Conservation (phyloP, 257 asterid species). For the Mitragyna speciosa region DNA sequence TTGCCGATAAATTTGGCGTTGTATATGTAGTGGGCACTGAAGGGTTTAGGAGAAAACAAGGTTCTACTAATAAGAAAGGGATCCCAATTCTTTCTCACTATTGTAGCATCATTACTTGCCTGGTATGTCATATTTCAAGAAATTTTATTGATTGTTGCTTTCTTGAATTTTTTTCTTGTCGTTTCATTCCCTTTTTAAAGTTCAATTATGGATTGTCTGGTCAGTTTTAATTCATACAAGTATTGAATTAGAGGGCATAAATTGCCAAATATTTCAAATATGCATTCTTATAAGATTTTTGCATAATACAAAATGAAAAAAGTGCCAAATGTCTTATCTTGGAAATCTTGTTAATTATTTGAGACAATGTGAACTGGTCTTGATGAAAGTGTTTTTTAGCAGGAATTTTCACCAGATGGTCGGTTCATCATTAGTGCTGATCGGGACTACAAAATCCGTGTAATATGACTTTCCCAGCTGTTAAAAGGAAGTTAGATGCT, state of each 20-base stretch:
- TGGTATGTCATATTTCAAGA: slow-evolving; percentile 47
- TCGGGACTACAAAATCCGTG: slow-evolving; percentile 96
- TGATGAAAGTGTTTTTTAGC: slow-evolving; percentile 21
- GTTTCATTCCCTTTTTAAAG: background rate
- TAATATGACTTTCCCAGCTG: slow-evolving; percentile 31
- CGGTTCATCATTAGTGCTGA: slow-evolving; percentile 74
- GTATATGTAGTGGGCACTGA: slow-evolving; percentile 63
- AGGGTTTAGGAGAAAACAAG: slow-evolving; percentile 28
- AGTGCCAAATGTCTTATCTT: background rate
- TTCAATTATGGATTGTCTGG: background rate
- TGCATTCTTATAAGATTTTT: background rate
- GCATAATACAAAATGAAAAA: background rate
- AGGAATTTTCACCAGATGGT: slow-evolving; percentile 90
- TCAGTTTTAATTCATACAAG: background rate
- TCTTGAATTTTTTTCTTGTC: background rate
- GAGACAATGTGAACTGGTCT: background rate
- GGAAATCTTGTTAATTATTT: background rate
- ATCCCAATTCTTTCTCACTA: slow-evolving; percentile 85
- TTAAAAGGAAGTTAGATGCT: background rate
- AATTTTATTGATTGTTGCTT: background rate
- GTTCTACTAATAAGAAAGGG: slow-evolving; percentile 53
- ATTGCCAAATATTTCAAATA: too few relatives aligned
- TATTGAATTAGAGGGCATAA: background rate
- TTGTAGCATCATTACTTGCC: slow-evolving; percentile 92
- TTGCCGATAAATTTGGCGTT: slow-evolving; percentile 90